Base-by-base conservation (phyloP, 78 protist genomes). In the Isochrysis galbana region DNA sequence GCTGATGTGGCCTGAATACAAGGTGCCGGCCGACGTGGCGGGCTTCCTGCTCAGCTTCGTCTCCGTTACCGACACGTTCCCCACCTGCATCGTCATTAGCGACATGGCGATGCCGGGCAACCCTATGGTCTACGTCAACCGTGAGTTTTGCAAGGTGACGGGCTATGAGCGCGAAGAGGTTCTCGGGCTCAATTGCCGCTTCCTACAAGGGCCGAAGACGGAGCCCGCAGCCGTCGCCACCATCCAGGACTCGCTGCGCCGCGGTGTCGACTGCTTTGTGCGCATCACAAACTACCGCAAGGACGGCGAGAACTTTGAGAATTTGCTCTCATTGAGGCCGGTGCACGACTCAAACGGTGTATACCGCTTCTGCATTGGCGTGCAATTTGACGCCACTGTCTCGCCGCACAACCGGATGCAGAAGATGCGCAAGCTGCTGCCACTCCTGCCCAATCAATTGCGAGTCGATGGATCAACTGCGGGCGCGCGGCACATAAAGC, bases 181-280 rank as follows among this genome's bases (percentile, higher is more conserved):
- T 21, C 34, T 11, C 51, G 90, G 90, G 45, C 90, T 5, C 90
- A 84, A 84, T 67, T 45, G 69, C 69, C 90, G 90, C 90, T 84
- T 84, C 90, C 90, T 84, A n/a, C 90, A 84, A 38, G 90, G 90
- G 46, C 90, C 90, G 23, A 26, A 10, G 69, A 84, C 90, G 70
- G 90, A 84, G 51, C 34, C 17, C 48, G 47, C 44, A 23, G 14
- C 84, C 32, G 84, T 77, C 14, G 48, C 48, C 32, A 4, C 0
- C 47, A 4, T 77, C 47, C 22, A 2, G 32, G 84, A 77, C 48
- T 3, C 34, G 48, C 44, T 77, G 14, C 44, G 84, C 34, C 1
- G 32, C 14, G 47, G 47, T 25, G 36, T 7, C 55, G 39, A 22
- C 61, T 80, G 48, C 88, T 5, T 7, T 5, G 88, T 45, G 29